phyloP scores from a whole-genome alignment of 129 eudicot species.

The Cynara cardunculus region DNA sequence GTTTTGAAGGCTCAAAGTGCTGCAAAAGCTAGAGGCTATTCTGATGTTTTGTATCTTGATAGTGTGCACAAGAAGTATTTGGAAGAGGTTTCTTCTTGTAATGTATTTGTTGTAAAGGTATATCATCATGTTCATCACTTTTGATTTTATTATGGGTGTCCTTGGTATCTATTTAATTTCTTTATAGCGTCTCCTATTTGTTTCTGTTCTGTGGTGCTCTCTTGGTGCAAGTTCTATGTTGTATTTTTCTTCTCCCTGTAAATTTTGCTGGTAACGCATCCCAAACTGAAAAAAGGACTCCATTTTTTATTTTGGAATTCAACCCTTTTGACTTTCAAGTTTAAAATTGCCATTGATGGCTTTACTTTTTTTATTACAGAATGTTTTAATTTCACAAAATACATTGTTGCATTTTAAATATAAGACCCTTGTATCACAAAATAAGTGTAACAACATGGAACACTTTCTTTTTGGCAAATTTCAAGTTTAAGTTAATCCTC shows the following conservation, averaged over 20 bases:
- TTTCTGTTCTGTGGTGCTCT: too few relatives aligned
- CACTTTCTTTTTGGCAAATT: neutral
- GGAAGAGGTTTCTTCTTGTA: conserved; percentile 82
- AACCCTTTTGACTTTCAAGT: neutral
- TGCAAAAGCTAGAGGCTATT: conserved; percentile 67
- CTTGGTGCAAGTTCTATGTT: neutral
- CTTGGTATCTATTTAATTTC: neutral
- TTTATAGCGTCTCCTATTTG: neutral
- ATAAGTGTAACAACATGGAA: neutral
- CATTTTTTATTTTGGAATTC: neutral
- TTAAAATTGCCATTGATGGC: neutral
- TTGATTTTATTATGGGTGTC: neutral
- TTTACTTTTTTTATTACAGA: too few relatives aligned
- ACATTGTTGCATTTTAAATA: neutral
- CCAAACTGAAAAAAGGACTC: neutral
- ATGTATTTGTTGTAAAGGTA: conserved; percentile 74
- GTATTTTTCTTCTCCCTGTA: neutral
- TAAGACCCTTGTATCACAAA: too few relatives aligned
- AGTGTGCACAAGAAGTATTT: conserved; percentile 54
- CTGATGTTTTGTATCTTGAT: conserved; percentile 74
- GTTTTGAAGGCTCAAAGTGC: conserved; percentile 65
- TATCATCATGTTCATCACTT: neutral
- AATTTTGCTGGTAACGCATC: neutral
- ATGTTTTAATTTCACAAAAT: neutral
- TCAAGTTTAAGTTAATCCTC: neutral